Evolutionary conservation across 225 moss, liverwort and hornwort species (phyloP), one percentile per base, ranked within the genome.

Genomic region (Physcomitrellopsis africana): DNA sequence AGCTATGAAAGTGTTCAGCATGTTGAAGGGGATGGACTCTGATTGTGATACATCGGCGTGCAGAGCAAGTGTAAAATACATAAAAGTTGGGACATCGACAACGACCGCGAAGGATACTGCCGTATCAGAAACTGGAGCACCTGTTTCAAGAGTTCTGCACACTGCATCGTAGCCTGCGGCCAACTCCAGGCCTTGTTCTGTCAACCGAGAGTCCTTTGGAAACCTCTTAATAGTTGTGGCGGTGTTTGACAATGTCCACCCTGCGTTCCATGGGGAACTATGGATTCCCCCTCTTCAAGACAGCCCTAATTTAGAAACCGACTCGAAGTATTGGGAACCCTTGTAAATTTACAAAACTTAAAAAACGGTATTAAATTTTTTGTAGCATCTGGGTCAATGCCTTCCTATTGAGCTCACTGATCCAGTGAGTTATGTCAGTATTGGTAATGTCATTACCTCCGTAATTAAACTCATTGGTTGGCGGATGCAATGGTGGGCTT

Each of bases 41-140:
- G 43, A 84, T 63, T 37, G 13, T 57, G 59, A 9, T 22, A 27
- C 9, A 32, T 81, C 76, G 61, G 9, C 16, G 75, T 67, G 53
- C 85, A 85, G 85, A 68, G 78, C 45, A 11, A 82, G 81, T 81
- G 73, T 85, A 54, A 88, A 88, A 52, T 85, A 81, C 63, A 83
- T 85, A 49, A 85, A 83, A 72, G 80, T 88, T 27, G 80, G 70
- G 16, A 51, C 85, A 46, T 80, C 85, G 3, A 43, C 60, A 0
- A 58, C 63, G 20, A 71, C 63, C 1, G 56, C 66, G 10, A 63
- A 72, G 1, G 72, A 78, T 63, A 53, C 20, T 58, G 48, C 45
- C 15, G 16, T 51, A 9, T 72, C 69, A 10, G 78, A 85, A 73
- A 51, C 53, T 0, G 78, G 80, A 76, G 80, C 73, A 24, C 44